Percentiles rank a stretch among this genome's conserved stretches.
phyloP scores from a whole-genome alignment of 2,329 filamentous ascomycete species.

The Colletotrichum tanaceti region DNA sequence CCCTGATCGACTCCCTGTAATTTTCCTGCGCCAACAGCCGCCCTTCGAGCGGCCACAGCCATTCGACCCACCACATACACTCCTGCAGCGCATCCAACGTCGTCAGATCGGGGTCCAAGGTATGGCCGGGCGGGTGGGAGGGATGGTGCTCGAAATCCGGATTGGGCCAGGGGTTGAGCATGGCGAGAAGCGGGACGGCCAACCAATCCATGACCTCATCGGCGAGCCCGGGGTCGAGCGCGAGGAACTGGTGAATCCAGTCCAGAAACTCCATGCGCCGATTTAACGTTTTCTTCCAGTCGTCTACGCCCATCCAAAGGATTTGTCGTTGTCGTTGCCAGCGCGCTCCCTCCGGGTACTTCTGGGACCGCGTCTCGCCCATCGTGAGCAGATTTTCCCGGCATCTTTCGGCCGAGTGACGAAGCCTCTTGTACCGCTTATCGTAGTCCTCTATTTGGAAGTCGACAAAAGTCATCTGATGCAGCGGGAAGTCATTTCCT shows the following conservation, averaged over 20 bases:
- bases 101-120: conserved; percentile 12
- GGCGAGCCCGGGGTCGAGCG: conserved; percentile 27
- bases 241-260: conserved; percentile 30
- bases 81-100: conserved; percentile 28
- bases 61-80: conserved; percentile 30
- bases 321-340: background rate
- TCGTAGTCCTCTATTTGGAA: background rate
- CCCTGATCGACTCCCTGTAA: background rate
- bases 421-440: background rate
- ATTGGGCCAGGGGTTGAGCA: conserved; percentile 37
- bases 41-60: conserved; percentile 22
- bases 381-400: background rate
- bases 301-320: conserved; percentile 9
- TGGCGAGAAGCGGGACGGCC: conserved; percentile 21
- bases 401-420: background rate
- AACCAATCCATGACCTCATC: conserved; percentile 30
- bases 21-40: background rate
- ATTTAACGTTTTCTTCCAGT: conserved; percentile 1
- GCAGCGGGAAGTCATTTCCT: background rate
- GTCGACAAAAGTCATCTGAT: conserved; percentile 25
- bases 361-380: conserved; percentile 5
- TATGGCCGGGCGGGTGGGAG: conserved; percentile 8
- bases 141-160: background rate
- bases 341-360: background rate
- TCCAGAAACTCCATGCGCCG: conserved; percentile 20